Conservation (phyloP, 441 rosid species). For the Pelargonium cotyledonis region DNA sequence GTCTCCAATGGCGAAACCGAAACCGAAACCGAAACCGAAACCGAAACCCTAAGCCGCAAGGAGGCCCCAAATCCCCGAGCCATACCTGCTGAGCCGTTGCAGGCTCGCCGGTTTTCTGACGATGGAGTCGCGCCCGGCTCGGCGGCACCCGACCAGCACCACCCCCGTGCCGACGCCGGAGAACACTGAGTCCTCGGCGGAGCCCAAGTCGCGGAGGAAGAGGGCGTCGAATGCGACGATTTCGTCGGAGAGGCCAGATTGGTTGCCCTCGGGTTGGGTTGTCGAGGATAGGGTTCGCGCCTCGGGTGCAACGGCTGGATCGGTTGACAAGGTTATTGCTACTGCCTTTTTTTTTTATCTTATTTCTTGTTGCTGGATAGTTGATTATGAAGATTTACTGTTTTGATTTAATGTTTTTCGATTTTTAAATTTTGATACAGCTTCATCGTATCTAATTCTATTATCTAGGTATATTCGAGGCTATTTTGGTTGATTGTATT, state of each 20-base stretch:
- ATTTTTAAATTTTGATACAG: too few species aligned
- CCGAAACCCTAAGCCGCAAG: neutral
- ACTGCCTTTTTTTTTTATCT: neutral
- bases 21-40: too few species aligned
- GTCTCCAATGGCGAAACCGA: slow-evolving; percentile 16
- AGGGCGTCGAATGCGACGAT: slow-evolving; percentile 18
- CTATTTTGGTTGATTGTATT: too few species aligned
- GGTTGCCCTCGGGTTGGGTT: slow-evolving; percentile 77
- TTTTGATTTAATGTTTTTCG: neutral
- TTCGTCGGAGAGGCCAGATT: slow-evolving; percentile 33
- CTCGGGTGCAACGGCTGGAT: slow-evolving; percentile 66
- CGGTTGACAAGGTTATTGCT: slow-evolving; percentile 51
- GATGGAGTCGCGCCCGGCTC: neutral
- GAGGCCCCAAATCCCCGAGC: neutral
- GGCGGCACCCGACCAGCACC: neutral
- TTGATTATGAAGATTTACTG: neutral
- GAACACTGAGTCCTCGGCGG: slow-evolving; percentile 13
- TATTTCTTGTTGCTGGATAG: neutral
- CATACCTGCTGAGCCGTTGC: neutral
- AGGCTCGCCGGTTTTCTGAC: neutral
- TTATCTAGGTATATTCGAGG: too few species aligned
- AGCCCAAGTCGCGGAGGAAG: slow-evolving; percentile 13
- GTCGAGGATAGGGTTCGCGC: slow-evolving; percentile 54
- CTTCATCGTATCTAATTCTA: too few species aligned
- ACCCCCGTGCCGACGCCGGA: slow-evolving; percentile 15